Base-by-base conservation (phyloP, 805 yeast species). In the Torulaspora quercuum region DNA sequence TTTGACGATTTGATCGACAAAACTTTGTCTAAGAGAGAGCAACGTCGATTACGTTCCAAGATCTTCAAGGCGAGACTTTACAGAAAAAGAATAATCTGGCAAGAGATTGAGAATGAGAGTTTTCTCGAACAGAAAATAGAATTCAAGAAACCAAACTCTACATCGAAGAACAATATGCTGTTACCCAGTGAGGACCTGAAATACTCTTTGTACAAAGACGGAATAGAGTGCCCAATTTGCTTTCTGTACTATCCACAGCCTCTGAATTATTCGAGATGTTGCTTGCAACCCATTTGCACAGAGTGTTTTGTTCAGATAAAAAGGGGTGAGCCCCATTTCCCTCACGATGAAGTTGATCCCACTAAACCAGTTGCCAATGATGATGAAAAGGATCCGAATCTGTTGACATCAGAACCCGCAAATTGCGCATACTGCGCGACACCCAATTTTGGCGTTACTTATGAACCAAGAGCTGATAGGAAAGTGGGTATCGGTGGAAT, bases 281-380 rank as follows among this genome's bases (percentile, higher is more conserved):
- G 98, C 59, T 74, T 75, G 33, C 97, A 90, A 59, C 89, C 95
- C 1, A 88, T 90, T 13, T 92, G 98, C 63, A 75, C 95, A 2
- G 97, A 90, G 63, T 90, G 98, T 57, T 92, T 90, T 72, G 97
- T 90, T 7, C 97, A 90, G 61, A 88, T 90, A 57, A 87, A 85
- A 59, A 73, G 98, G 35, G 49, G 51, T 0, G 95, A 86, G 7
- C 97, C 98, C 0, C 97, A 90, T 63, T 86, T 88, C 21, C 95
- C 96, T 1, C 94, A 87, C 55, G 90, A 81, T 46, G 77, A 72
- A 33, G 44, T 49, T 1, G 59, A 55, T 23, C 57, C 57, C 5
- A 52, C 54, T 4, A 42, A 53, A 17, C 54, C 55, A 12, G 48
- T 38, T 7, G 26, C 45, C 11, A 48, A 49, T 32, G 64, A 61